phyloP scores from a whole-genome alignment of 495 filamentous ascomycete genomes.

The Penicillium malachiteum region DNA sequence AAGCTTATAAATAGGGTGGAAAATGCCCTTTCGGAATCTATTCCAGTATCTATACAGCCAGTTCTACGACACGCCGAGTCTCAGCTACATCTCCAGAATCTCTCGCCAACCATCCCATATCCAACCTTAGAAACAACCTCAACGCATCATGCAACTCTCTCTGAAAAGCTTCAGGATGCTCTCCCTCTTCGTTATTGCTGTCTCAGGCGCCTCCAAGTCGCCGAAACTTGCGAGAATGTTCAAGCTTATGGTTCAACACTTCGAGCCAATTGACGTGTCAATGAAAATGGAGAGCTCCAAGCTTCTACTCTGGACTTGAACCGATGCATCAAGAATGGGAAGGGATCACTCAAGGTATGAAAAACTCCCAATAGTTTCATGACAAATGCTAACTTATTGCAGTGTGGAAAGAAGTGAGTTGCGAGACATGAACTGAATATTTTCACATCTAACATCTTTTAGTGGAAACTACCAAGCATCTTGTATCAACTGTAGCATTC shows the following conservation, averaged over 20 bases:
- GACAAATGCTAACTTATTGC: slow-evolving; percentile 5
- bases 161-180: slow-evolving; percentile 18
- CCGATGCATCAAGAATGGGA: slow-evolving; percentile 20
- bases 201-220: slow-evolving; percentile 20
- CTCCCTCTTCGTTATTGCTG: slow-evolving; percentile 13
- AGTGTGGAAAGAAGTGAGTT: slow-evolving; percentile 26
- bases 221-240: slow-evolving; percentile 17
- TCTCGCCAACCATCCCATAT: neutral
- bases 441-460: neutral
- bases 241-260: slow-evolving; percentile 13
- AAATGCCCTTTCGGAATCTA: no score
- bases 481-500: slow-evolving; percentile 23
- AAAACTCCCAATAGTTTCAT: neutral
- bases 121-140: neutral
- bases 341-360: slow-evolving; percentile 16
- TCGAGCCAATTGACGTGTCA: slow-evolving; percentile 15
- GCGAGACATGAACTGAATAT: neutral
- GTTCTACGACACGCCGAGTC: no score
- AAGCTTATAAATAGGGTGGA: neutral
- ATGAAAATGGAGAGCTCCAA: slow-evolving; percentile 11
- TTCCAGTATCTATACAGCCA: no score
- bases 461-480: slow-evolving; percentile 19
- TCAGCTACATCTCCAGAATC: no score
- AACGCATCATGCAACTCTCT: slow-evolving; percentile 19
- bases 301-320: slow-evolving; percentile 16